Evolutionary conservation across 768 basidiomycete species (phyloP).

Genomic region (Xerocomellus intermedius): DNA sequence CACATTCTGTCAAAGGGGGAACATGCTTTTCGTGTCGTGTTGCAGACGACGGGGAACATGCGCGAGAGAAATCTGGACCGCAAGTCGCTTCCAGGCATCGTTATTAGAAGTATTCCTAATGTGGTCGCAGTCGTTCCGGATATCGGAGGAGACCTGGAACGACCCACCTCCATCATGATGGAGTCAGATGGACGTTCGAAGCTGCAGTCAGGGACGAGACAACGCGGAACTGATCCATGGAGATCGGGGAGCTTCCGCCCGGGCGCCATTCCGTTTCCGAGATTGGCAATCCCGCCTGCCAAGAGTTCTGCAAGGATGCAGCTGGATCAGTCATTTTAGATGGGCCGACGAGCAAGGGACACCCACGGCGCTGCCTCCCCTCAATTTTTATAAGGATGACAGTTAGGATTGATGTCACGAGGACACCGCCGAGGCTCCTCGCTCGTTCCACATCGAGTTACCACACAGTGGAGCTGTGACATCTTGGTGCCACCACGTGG

Average conservation of each 20-base stretch:
- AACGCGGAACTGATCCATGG: background rate
- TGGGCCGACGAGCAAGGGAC: background rate
- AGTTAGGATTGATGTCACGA: background rate
- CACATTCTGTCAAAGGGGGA: too few species aligned
- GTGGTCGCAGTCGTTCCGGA: background rate
- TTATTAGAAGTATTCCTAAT: background rate
- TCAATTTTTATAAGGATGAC: background rate
- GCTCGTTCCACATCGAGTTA: background rate
- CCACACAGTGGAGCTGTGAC: too few species aligned
- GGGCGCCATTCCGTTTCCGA: background rate
- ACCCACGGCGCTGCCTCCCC: background rate
- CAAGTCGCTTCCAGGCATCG: background rate
- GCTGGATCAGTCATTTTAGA: background rate
- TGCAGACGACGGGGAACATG: too few species aligned
- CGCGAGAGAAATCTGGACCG: background rate
- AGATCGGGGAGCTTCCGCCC: background rate
- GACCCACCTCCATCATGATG: background rate
- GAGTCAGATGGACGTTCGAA: background rate
- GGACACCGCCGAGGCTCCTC: background rate
- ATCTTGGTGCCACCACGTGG: background rate
- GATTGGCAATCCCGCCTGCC: background rate
- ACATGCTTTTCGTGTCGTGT: too few species aligned
- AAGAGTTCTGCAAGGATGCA: background rate
- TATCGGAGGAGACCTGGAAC: background rate
- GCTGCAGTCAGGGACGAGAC: background rate